Evolutionary conservation across 225 moss, liverwort and hornwort genomes (phyloP), one percentile per base, ranked within the genome.

Genomic region (Rhytidiadelphus loreus): DNA sequence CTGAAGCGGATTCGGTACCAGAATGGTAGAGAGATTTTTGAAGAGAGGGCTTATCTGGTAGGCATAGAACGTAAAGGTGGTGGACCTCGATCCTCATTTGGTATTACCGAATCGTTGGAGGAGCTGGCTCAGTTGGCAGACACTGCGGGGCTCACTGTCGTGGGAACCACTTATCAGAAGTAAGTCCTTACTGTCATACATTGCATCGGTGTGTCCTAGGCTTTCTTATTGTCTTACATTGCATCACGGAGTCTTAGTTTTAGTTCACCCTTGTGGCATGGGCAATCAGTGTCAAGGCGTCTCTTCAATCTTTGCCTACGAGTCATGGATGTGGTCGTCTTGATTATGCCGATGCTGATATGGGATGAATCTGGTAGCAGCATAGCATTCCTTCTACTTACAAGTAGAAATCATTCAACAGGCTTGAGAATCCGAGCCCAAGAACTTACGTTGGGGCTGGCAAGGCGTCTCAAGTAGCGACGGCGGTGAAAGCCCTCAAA

Each of bases 151-250:
- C 95, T 99, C 57, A 82, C 94, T 44, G 93, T 99, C 66, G 94
- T 99, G 82, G 98, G 98, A 39, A 97, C 98, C 62, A 99, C 98
- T 59, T 97, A 95, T 88, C 98, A 99, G 89, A 99, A 96, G 97
- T 96, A 93, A 84, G 89, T 70, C 30, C 43, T 22, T 53, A 16
- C 11, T 68, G 66, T 53, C 62, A 53, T 71, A 35, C 52, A 44
- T 44, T 82, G 55, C 29, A 64, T 75, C 18, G 24, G 10, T 57
- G 75, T 66, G 58, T 87, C 24, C 48, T 86, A 33, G 58, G 3
- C 84, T 62, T 86, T 33, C 3, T 24, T 26, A 21, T 29, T 73
- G 61, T 57, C 41, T 80, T 66, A 53, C 41, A 58, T 52, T 77
- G 55, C 50, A 78, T 57, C 12, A 44, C 37, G 44, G 77, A 62